Percentiles rank a stretch among this genome's conserved stretches.
Evolutionary conservation across 108 stramenopile species (phyloP).

Genomic region (Stephanodiscus triporus): DNA sequence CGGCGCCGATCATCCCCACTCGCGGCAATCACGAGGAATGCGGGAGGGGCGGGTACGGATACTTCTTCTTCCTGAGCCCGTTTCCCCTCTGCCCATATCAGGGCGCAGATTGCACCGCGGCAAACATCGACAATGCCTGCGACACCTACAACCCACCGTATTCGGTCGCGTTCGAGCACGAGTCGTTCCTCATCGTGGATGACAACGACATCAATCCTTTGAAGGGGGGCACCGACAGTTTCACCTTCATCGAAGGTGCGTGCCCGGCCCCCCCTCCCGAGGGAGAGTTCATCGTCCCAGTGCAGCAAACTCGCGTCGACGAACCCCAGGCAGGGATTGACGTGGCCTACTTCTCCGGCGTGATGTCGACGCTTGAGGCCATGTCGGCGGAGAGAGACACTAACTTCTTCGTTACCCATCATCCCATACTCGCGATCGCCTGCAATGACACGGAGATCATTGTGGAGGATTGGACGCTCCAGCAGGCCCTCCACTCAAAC

Average conservation of each 20-base stretch:
- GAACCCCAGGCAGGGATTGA: conserved; percentile 4
- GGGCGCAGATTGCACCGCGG: neutral
- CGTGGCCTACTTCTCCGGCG: conserved; percentile 2
- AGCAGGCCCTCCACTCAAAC: conserved; percentile 18
- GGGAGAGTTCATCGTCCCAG: conserved; percentile 10
- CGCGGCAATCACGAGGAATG: conserved; percentile 36
- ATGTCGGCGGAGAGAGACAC: conserved; percentile 10
- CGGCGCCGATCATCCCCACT: conserved; percentile 13
- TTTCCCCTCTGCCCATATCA: neutral
- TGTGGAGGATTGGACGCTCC: conserved; percentile 33
- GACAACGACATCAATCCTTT: neutral
- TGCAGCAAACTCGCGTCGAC: conserved; percentile 7
- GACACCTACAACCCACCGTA: conserved; percentile 10
- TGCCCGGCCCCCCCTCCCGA: neutral
- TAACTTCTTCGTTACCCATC: conserved; percentile 33
- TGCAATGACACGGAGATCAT: conserved; percentile 20
- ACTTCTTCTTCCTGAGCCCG: conserved; percentile 25
- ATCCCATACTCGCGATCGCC: conserved; percentile 24
- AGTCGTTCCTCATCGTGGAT: conserved; percentile 34
- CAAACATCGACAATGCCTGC: conserved; percentile 19
- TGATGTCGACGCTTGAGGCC: conserved; percentile 9
- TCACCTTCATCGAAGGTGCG: no score
- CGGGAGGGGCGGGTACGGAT: conserved; percentile 23
- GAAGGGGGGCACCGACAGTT: conserved; percentile 8
- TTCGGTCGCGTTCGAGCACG: conserved; percentile 18